Conservation (phyloP, 2,329 filamentous ascomycete species). For the Penicillium paneum region DNA sequence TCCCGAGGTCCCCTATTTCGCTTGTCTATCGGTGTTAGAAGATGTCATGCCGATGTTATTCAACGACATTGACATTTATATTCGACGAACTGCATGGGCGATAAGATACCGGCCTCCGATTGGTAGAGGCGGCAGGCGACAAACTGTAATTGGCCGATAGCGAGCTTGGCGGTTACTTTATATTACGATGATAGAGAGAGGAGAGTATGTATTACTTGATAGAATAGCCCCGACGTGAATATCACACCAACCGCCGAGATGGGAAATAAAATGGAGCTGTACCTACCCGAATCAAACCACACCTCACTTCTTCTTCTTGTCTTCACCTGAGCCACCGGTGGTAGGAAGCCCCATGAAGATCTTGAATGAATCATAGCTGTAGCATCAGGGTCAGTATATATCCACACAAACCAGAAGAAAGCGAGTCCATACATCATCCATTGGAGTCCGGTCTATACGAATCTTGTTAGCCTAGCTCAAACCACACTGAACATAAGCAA, state of each 20-base stretch:
- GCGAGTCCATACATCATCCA: slow-evolving; percentile 80
- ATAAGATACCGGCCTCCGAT: slow-evolving; percentile 30
- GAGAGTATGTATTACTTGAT: not conserved
- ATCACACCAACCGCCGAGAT: not conserved
- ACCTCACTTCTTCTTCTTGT: slow-evolving; percentile 42
- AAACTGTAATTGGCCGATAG: slow-evolving; percentile 26
- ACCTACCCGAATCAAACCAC: not conserved
- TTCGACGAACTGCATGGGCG: slow-evolving; percentile 7
- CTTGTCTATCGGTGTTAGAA: too few species aligned
- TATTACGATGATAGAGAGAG: not conserved
- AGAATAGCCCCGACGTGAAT: not conserved
- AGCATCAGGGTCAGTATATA: slow-evolving; percentile 23
- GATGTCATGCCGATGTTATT: not conserved
- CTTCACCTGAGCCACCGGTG: slow-evolving; percentile 63
- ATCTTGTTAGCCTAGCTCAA: slow-evolving; percentile 16
- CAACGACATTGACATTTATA: not conserved
- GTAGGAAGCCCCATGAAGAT: slow-evolving; percentile 85
- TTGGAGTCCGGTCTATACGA: slow-evolving; percentile 66
- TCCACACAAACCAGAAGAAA: not conserved
- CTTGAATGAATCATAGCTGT: slow-evolving; percentile 71
- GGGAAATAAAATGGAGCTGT: not conserved
- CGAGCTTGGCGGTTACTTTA: slow-evolving; percentile 14
- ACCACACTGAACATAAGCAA: not conserved
- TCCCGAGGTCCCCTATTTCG: not conserved
- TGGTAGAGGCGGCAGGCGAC: slow-evolving; percentile 24